phyloP scores from a whole-genome alignment of 306 rosid species.

The Quercus berberidifolia region DNA sequence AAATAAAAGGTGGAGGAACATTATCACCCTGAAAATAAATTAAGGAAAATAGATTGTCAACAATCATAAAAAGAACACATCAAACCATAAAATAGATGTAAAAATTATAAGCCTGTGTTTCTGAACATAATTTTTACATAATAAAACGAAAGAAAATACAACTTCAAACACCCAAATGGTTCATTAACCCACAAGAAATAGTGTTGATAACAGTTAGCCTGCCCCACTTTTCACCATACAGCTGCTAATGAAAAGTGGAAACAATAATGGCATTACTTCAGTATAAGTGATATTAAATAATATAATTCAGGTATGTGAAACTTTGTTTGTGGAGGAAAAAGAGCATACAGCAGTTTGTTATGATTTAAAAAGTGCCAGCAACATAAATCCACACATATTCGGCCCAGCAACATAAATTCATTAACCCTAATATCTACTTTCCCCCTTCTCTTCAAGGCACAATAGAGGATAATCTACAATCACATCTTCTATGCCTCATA shows the following conservation, averaged over 20 bases:
- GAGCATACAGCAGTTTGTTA: background rate
- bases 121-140: background rate
- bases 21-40: constrained; percentile 65
- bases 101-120: background rate
- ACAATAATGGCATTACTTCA: background rate
- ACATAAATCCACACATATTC: background rate
- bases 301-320: background rate
- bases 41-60: background rate
- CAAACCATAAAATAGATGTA: background rate
- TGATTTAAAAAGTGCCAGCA: background rate
- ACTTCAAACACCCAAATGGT: background rate
- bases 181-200: background rate
- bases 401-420: background rate
- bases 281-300: background rate
- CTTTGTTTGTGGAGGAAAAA: background rate
- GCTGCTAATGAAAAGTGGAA: too few relatives aligned
- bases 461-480: background rate
- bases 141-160: background rate
- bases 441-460: background rate
- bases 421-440: background rate
- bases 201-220: background rate
- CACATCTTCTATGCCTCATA: background rate
- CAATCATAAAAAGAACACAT: background rate
- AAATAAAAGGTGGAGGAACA: constrained; percentile 70
- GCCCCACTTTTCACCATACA: background rate